Conservation (phyloP, 331 rosid species). For the Quercus tomentella region DNA sequence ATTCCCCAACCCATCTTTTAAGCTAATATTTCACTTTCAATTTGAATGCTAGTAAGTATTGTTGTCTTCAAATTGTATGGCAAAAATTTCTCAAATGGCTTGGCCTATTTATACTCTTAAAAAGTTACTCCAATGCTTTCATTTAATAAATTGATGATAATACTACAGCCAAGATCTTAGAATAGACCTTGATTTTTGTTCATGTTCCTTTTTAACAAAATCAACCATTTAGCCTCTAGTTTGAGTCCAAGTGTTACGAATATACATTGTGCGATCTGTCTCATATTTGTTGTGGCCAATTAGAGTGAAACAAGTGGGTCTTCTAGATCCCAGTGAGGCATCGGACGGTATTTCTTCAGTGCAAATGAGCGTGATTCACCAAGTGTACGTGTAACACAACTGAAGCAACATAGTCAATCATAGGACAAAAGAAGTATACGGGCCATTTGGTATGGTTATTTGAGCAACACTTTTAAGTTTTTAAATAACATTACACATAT, state of each 20-base stretch:
- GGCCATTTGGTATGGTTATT: too few species aligned
- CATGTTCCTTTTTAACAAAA: constrained; percentile 15
- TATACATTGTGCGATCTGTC: constrained; percentile 9
- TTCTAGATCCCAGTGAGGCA: constrained; percentile 3
- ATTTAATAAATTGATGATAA: neutral
- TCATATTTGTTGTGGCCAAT: constrained; percentile 18
- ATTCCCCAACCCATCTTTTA: constrained; percentile 18
- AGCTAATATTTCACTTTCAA: constrained; percentile 7
- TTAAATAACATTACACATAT: too few species aligned
- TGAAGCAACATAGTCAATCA: neutral
- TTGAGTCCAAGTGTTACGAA: constrained; percentile 12
- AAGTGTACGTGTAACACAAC: neutral
- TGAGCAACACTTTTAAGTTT: too few species aligned
- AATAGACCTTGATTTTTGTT: neutral
- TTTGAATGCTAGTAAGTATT: neutral
- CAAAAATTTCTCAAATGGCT: constrained; percentile 3
- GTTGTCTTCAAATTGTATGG: constrained; percentile 10
- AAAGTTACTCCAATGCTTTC: constrained; percentile 10
- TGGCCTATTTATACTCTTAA: constrained; percentile 11
- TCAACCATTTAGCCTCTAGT: constrained; percentile 3
- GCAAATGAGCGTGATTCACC: neutral
- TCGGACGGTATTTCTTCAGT: constrained; percentile 12
- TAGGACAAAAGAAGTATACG: neutral
- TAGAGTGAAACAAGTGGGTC: constrained; percentile 21
- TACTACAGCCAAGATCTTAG: neutral